phyloP scores from a whole-genome alignment of 163 green algal genomes.

The Volvox carteri region DNA sequence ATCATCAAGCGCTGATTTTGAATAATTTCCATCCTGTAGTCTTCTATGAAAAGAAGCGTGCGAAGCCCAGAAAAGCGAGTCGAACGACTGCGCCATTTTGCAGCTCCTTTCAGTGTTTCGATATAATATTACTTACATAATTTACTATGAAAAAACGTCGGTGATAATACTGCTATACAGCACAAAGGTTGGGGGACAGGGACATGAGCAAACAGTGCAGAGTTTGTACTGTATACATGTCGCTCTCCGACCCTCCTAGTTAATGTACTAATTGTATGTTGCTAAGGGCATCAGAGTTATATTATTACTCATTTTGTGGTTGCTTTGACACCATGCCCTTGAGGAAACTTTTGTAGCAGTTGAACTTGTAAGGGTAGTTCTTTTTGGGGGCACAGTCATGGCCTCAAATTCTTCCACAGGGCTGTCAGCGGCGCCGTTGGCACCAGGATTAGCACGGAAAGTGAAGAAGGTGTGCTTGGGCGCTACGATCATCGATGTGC shows the following conservation, averaged over 20 bases:
- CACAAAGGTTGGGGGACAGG: no score
- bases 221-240: no score
- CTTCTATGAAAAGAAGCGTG: constrained; percentile 48
- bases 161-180: no score
- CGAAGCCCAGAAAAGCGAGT: constrained; percentile 39
- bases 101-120: no score
- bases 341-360: neutral
- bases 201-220: no score
- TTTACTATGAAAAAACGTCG: no score
- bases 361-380: neutral
- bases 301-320: no score
- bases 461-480: constrained; percentile 83
- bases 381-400: neutral
- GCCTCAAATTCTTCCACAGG: neutral
- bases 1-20: constrained; percentile 37
- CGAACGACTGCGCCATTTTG: constrained; percentile 6
- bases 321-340: no score
- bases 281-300: no score
- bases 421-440: constrained; percentile 50
- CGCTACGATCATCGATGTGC: neutral
- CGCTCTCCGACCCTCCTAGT: no score
- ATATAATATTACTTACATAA: no score
- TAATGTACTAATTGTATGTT: neutral
- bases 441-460: constrained; percentile 85
- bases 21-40: constrained; percentile 32